These are phyloP conservation scores for Solanum habrochaites DNA, from an alignment of 257 asterid species.

Conservation along the genomic window DNA sequence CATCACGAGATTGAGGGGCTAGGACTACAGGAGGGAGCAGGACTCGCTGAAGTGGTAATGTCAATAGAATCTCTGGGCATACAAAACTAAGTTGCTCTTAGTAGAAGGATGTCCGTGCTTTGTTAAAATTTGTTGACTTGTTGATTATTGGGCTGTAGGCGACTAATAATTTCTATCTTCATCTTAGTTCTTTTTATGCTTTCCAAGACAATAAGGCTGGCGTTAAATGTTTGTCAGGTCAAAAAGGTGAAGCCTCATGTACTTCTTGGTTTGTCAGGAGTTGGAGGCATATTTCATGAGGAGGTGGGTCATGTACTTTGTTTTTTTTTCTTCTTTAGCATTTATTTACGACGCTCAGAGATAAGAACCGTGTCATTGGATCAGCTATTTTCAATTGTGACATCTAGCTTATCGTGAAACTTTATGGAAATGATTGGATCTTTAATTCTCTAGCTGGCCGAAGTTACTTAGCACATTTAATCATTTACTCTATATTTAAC, in stretches of 20 bases:
- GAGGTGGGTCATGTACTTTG: slow-evolving; percentile 39
- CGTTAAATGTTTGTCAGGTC: slow-evolving; percentile 47
- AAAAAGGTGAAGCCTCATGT: slow-evolving; percentile 92
- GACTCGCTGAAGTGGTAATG: slow-evolving; percentile 78
- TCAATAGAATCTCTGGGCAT: background rate
- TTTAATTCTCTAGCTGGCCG: background rate
- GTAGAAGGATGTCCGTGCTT: background rate
- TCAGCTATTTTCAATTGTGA: background rate
- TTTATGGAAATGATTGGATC: background rate
- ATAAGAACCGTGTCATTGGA: background rate
- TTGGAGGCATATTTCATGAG: slow-evolving; percentile 79
- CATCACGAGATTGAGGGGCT: slow-evolving; percentile 41
- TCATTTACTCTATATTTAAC: background rate
- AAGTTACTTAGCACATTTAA: background rate
- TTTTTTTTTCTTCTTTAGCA: background rate
- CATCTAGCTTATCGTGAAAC: background rate
- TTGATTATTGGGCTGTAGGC: background rate
- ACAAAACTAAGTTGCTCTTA: background rate
- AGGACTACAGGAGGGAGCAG: slow-evolving; percentile 88
- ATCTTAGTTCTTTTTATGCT: background rate
- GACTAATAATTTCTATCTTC: background rate
- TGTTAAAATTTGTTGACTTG: background rate
- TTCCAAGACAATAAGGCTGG: slow-evolving; percentile 7
- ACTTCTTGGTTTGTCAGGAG: slow-evolving; percentile 99
- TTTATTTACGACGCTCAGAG: background rate